A percentile compares a stretch with the other conserved stretches of the same genome.
Conservation (phyloP, 1,284 basidiomycete species). For the Ceratobasidium sp. region DNA sequence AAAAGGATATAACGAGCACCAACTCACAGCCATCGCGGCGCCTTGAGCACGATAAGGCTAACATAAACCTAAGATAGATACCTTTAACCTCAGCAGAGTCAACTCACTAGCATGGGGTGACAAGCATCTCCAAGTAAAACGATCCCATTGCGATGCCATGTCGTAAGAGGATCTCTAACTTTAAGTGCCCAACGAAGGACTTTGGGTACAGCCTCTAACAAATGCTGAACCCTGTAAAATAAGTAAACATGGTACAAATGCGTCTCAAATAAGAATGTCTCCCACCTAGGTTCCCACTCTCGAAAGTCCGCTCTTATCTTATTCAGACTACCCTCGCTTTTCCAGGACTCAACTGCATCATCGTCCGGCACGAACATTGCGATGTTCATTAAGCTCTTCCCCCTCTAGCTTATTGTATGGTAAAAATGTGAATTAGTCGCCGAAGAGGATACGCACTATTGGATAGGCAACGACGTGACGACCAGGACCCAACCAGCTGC, state of each 20-base stretch:
- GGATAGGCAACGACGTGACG: constrained; percentile 39
- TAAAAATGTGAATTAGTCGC: background rate
- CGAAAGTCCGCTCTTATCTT: constrained; percentile 30
- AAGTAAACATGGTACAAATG: too few relatives aligned
- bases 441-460: background rate
- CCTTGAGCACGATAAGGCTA: constrained; percentile 59
- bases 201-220: constrained; percentile 28
- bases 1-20: too few relatives aligned
- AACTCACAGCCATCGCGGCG: constrained; percentile 54
- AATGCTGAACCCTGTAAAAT: constrained; percentile 40
- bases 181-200: constrained; percentile 34
- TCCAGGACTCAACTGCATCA: constrained; percentile 29
- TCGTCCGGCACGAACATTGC: constrained; percentile 38
- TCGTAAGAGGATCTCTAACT: constrained; percentile 48
- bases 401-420: background rate
- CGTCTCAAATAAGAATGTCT: too few relatives aligned
- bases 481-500: constrained; percentile 39
- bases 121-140: constrained; percentile 60
- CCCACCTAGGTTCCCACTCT: constrained; percentile 42
- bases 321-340: constrained; percentile 29
- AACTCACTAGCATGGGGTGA: constrained; percentile 52
- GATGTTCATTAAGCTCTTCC: constrained; percentile 18
- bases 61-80: background rate
- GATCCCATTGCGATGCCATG: constrained; percentile 62
- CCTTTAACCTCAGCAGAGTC: background rate